Conservation (phyloP, 2,329 filamentous ascomycete species). For the Fusarium keratoplasticum region DNA sequence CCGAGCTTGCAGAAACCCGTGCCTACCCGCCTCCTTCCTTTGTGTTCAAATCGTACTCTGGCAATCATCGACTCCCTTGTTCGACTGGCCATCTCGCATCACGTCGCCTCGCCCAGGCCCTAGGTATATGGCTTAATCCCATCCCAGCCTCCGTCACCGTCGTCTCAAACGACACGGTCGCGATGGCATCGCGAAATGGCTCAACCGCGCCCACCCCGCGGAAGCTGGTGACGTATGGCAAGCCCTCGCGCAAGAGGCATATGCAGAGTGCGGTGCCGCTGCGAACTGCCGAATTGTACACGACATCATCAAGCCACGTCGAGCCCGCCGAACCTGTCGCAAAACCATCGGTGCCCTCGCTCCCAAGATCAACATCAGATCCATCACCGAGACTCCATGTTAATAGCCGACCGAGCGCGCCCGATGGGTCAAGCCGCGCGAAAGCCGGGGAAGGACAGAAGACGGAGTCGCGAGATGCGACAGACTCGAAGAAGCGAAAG, state of each 20-base stretch:
- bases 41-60: constrained; percentile 12
- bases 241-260: constrained; percentile 40
- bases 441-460: constrained; percentile 13
- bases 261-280: constrained; percentile 37
- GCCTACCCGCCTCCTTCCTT: constrained; percentile 1
- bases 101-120: background rate
- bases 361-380: constrained; percentile 29
- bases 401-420: constrained; percentile 10
- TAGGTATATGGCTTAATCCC: constrained; percentile 24
- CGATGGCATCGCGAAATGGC: constrained; percentile 37
- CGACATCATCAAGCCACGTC: constrained; percentile 19
- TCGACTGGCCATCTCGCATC: background rate
- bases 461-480: constrained; percentile 24
- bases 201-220: constrained; percentile 37
- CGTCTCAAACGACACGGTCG: constrained; percentile 12
- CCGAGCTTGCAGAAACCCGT: constrained; percentile 14
- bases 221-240: constrained; percentile 45
- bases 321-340: constrained; percentile 18
- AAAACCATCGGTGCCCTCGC: constrained; percentile 28
- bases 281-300: constrained; percentile 31
- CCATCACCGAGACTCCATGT: constrained; percentile 23
- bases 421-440: constrained; percentile 3
- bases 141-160: constrained; percentile 10
- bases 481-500: constrained; percentile 40
- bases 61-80: background rate